These are phyloP conservation scores for Xylariaceae sp. DNA, from an alignment of 2,329 filamentous ascomycete species.

Conservation along the genomic window DNA sequence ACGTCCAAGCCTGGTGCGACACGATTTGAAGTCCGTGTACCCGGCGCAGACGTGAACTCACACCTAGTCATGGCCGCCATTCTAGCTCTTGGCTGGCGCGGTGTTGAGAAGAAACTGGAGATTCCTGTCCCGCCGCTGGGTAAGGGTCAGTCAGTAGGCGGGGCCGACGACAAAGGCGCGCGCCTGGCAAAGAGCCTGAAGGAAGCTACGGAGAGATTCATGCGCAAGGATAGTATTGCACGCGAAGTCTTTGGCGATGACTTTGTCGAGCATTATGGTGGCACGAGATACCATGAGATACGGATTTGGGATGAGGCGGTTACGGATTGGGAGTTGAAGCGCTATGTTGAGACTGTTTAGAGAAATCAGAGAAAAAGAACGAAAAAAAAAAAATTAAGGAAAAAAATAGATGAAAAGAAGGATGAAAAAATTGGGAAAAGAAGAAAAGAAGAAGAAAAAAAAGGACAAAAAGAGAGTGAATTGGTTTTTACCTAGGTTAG, in stretches of 20 bases:
- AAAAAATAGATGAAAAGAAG: too few relatives aligned
- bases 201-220: conserved; percentile 77
- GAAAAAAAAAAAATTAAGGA: background rate
- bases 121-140: conserved; percentile 78
- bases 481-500: too few relatives aligned
- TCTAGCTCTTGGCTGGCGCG: conserved; percentile 81
- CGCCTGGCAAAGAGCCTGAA: conserved; percentile 78
- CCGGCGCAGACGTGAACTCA: conserved; percentile 90
- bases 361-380: background rate
- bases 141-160: conserved; percentile 76
- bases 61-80: conserved; percentile 83
- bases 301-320: conserved; percentile 91
- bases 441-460: too few relatives aligned
- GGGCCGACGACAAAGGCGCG: conserved; percentile 62
- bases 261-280: conserved; percentile 93
- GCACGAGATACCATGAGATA: conserved; percentile 87
- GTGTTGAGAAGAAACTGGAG: conserved; percentile 84
- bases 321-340: conserved; percentile 83
- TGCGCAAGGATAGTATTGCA: conserved; percentile 74
- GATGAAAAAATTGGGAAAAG: too few relatives aligned
- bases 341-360: conserved; percentile 73
- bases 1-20: conserved; percentile 80
- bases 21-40: conserved; percentile 85
- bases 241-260: conserved; percentile 88
- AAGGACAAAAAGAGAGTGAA: too few relatives aligned